A percentile compares a stretch with the other conserved stretches of the same genome.
Conservation (phyloP, 164 flowering plant species). For the Kingdonia uniflora region DNA sequence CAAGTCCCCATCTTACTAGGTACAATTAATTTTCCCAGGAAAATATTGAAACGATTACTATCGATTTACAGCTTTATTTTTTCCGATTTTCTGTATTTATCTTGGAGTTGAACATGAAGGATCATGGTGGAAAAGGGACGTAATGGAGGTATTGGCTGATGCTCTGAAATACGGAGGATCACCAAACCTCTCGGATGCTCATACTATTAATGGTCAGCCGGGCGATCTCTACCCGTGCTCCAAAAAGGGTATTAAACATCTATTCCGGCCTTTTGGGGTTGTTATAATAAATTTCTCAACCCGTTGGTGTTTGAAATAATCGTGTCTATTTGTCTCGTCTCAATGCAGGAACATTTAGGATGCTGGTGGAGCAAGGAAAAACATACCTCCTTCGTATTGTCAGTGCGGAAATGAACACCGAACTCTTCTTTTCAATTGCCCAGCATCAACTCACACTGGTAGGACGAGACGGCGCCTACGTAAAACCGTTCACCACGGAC, state of each 20-base stretch:
- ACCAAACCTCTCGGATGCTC: conserved; percentile 6
- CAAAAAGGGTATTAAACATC: conserved; percentile 7
- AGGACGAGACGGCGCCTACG: conserved; percentile 18
- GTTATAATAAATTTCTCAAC: no score
- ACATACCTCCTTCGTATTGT: conserved; percentile 33
- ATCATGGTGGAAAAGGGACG: conserved; percentile 11
- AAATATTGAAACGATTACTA: no score
- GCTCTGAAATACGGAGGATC: conserved; percentile 7
- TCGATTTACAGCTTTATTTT: background rate
- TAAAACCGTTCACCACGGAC: conserved; percentile 12
- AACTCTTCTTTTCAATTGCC: conserved; percentile 12
- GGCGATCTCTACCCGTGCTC: conserved; percentile 28
- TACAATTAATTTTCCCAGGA: background rate
- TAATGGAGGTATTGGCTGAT: conserved; percentile 4
- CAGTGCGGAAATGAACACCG: conserved; percentile 19
- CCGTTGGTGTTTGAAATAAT: no score
- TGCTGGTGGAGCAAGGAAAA: conserved; percentile 21
- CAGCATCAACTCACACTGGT: conserved; percentile 18
- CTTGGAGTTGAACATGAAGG: conserved; percentile 3
- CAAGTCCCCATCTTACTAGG: conserved; percentile 26
- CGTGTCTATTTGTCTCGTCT: no score
- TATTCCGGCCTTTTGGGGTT: background rate
- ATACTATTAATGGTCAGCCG: conserved; percentile 15
- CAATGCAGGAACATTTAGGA: conserved; percentile 23
- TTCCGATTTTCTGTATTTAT: background rate